Conservation (phyloP, 108 stramenopile genomes). For the Epipyxis sp. region DNA sequence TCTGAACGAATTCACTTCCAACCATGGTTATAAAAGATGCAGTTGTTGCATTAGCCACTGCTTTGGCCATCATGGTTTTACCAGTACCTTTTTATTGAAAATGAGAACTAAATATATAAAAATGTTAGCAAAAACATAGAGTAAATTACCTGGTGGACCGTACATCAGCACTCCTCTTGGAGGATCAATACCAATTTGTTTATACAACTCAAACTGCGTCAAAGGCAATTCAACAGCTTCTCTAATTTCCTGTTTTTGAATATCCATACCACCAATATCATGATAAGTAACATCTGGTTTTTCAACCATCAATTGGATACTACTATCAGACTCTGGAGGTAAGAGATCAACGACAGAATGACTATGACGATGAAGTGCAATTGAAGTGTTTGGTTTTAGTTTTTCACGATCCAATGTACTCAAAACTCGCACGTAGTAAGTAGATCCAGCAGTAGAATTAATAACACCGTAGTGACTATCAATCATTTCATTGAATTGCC, state of each 20-base stretch:
- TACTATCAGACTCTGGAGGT: slow-evolving; percentile 95
- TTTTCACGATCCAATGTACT: slow-evolving; percentile 92
- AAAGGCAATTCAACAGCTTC: slow-evolving; percentile 98
- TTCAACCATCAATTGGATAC: slow-evolving; percentile 98
- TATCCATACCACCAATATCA: slow-evolving; percentile 98
- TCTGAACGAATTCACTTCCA: slow-evolving; percentile 98
- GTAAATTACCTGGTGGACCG: slow-evolving; percentile 64
- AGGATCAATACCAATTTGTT: slow-evolving; percentile 98
- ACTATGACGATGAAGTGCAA: slow-evolving; percentile 94
- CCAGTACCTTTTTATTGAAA: too few species aligned
- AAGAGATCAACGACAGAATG: slow-evolving; percentile 96
- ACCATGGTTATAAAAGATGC: slow-evolving; percentile 98
- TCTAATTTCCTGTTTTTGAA: slow-evolving; percentile 94
- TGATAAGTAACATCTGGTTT: slow-evolving; percentile 95
- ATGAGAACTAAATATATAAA: slow-evolving; percentile 33
- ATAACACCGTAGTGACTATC: slow-evolving; percentile 98
- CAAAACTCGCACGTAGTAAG: slow-evolving; percentile 94
- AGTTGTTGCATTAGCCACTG: slow-evolving; percentile 93
- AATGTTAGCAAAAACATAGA: not conserved
- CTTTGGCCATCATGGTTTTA: slow-evolving; percentile 99
- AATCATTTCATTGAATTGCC: slow-evolving; percentile 99
- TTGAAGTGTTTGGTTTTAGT: slow-evolving; percentile 94
- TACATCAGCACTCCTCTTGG: slow-evolving; percentile 97
- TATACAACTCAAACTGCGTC: slow-evolving; percentile 92
- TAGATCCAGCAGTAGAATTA: slow-evolving; percentile 84